Conservation (phyloP, 805 yeast species). For the Candida berthetii region DNA sequence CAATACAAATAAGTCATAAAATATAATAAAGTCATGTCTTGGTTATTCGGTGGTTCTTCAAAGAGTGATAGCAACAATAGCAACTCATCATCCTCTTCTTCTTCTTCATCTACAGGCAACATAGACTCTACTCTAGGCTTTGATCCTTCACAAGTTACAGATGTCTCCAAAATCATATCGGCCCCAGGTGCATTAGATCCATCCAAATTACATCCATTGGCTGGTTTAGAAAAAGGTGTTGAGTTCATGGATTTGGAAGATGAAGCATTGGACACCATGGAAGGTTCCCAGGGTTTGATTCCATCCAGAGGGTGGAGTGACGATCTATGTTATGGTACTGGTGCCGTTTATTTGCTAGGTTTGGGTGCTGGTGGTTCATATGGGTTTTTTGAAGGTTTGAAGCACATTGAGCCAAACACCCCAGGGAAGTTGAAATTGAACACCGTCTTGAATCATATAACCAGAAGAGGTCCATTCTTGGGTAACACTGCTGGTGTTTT, state of each 20-base stretch:
- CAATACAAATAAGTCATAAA: no score
- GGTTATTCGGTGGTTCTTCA: slow-evolving; percentile 23
- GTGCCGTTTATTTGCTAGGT: slow-evolving; percentile 84
- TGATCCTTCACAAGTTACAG: slow-evolving; percentile 58
- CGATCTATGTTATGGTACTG: slow-evolving; percentile 96
- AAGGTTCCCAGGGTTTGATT: slow-evolving; percentile 84
- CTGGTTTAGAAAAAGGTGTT: slow-evolving; percentile 84
- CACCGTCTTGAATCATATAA: slow-evolving; percentile 85
- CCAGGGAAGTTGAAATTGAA: slow-evolving; percentile 81
- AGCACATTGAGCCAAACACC: slow-evolving; percentile 66
- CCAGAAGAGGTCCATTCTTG: slow-evolving; percentile 92
- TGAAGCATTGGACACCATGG: slow-evolving; percentile 67
- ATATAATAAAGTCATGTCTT: slow-evolving; percentile 16
- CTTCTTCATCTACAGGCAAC: slow-evolving; percentile 5
- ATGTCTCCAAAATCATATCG: slow-evolving; percentile 55
- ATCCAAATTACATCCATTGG: slow-evolving; percentile 79
- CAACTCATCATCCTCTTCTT: slow-evolving; percentile 7
- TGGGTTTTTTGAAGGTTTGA: slow-evolving; percentile 84
- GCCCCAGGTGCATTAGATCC: slow-evolving; percentile 63
- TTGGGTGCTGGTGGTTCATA: slow-evolving; percentile 85
- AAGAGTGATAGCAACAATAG: slow-evolving; percentile 13
- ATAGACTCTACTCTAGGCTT: slow-evolving; percentile 37
- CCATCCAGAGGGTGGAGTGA: slow-evolving; percentile 99
- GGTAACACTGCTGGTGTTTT: slow-evolving; percentile 95
- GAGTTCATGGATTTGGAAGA: slow-evolving; percentile 89